Evolutionary conservation across 257 asterid species (phyloP).

Genomic region (Gentiana macrophylla): DNA sequence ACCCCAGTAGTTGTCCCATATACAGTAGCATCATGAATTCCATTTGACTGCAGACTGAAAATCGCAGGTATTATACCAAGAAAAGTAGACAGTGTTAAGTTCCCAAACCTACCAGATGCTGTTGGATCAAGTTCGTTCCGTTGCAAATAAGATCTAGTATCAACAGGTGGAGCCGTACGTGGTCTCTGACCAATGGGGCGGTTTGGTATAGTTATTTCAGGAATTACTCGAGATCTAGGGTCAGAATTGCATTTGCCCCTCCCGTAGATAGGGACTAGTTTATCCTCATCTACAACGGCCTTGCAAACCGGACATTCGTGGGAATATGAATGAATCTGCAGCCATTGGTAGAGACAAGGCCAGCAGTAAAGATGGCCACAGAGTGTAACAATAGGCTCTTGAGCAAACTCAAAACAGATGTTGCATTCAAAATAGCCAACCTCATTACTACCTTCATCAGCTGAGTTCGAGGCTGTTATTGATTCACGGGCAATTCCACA

Average conservation of each 20-base stretch:
- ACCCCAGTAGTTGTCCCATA: conserved; percentile 72
- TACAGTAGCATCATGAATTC: conserved; percentile 69
- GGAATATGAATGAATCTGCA: conserved; percentile 63
- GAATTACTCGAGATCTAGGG: conserved; percentile 33
- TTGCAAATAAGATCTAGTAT: conserved; percentile 33
- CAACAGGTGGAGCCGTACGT: conserved; percentile 47
- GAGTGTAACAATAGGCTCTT: conserved; percentile 78
- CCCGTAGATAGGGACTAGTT: conserved; percentile 77
- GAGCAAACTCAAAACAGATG: conserved; percentile 87
- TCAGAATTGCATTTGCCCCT: conserved; percentile 61
- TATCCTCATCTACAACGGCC: conserved; percentile 61
- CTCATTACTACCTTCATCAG: conserved; percentile 29
- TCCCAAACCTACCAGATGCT: conserved; percentile 55
- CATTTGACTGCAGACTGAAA: conserved; percentile 52
- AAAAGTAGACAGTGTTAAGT: conserved; percentile 45
- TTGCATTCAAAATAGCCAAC: conserved; percentile 72
- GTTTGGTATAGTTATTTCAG: conserved; percentile 43
- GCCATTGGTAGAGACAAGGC: conserved; percentile 94
- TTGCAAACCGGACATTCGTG: conserved; percentile 93
- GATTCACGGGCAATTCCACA: conserved; percentile 23
- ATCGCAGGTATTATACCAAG: conserved; percentile 49
- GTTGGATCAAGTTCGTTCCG: conserved; percentile 47
- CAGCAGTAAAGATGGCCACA: conserved; percentile 98
- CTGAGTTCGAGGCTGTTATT: conserved; percentile 20
- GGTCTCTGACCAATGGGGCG: conserved; percentile 72